Base-by-base conservation (phyloP, 2,329 filamentous ascomycete species). In the Chaetomiaceae sp. region DNA sequence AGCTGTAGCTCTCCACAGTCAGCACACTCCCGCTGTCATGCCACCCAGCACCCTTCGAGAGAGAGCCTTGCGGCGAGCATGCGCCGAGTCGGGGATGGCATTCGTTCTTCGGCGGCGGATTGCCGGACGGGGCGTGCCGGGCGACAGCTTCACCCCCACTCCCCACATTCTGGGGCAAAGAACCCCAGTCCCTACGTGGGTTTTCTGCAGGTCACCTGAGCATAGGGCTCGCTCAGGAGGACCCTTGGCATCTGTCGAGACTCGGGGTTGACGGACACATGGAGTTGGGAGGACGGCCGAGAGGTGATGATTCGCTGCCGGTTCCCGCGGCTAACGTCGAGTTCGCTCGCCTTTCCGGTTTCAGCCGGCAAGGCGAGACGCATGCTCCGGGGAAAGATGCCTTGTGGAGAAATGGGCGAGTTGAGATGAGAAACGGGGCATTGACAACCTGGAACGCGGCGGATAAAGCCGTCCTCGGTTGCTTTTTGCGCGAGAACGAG, bases 121-220 rank as follows among this genome's bases (percentile, higher is more conserved):
- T 31, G 27, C 27, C 8, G 27, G 27, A 31, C 27, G 8, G 4
- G 8, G 27, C 27, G 27, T 31, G 8, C 27, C 27, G 27, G 9
- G 9, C 14, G 27, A 31, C 27, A 31, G 14, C 14, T 6, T 12
- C 4, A 31, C 27, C 27, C 27, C 27, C 27, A 31, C 27, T 31
- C 27, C 27, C 8, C 9, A 7, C 14, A 7, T 31, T 31, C 27
- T 12, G 14, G 14, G 14, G 9, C 27, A 31, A 31, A 31, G 4
- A 31, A 31, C 37, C 14, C 27, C 27, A 9, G 8, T 11, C 8
- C 27, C 42, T n/a, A n/a, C n/a, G n/a, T n/a, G n/a, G n/a, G n/a
- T n/a, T n/a, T n/a, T 39, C 20, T 47, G 47, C 42, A 34, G 52
- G 52, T 54, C 52, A 54, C 39, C 33, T 54, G 51, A 39, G 27